Evolutionary conservation across 495 filamentous ascomycete species (phyloP), one percentile per base, ranked within the genome.

Genomic region (Aspergillus heteromorphus): DNA sequence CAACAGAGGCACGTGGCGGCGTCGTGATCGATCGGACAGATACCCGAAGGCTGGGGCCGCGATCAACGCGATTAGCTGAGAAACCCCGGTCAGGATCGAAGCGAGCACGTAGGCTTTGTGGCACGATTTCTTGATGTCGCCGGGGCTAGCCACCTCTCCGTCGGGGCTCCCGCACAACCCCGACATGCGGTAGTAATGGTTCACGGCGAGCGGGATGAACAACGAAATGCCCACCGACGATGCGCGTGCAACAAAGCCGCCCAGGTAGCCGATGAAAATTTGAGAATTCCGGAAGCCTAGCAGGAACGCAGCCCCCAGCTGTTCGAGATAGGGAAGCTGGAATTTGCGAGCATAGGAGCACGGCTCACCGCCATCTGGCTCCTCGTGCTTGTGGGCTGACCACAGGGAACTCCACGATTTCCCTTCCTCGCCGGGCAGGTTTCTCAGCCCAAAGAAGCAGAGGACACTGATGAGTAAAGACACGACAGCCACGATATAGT

Each of bases 201-300:
- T 97, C 54, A 96, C 83, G 56, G 84, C 92, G 4, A 99, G 78
- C 5, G 93, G 95, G 47, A 99, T 85, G 73, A 97, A 99, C 8
- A 96, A 76, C 1, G 89, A 92, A 50, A 97, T 95, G 10, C 87
- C 92, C 40, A 99, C 92, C 0, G 91, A 95, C n/a, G 90, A 96
- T 10, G 93, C 89, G 48, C 93, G 84, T 4, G 95, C 93, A 0
- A 97, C 92, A 58, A 99, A 96, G 14, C 92, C 92, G 52, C 92
- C 93, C 0, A 97, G 71, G 61, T 97, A 99, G 16, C 88, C 90
- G 0, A 97, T 78, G 36, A 84, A 84, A 62, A 99, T 92, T 47
- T 85, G 80, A 20, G 79, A 74, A 64, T 92, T 86, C 18, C 74
- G 83, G 57, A 88, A 81, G 11, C 88, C 92, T n/a, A 96, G 73